phyloP scores from a whole-genome alignment of 768 basidiomycete species.

The Lyophyllum atratum region DNA sequence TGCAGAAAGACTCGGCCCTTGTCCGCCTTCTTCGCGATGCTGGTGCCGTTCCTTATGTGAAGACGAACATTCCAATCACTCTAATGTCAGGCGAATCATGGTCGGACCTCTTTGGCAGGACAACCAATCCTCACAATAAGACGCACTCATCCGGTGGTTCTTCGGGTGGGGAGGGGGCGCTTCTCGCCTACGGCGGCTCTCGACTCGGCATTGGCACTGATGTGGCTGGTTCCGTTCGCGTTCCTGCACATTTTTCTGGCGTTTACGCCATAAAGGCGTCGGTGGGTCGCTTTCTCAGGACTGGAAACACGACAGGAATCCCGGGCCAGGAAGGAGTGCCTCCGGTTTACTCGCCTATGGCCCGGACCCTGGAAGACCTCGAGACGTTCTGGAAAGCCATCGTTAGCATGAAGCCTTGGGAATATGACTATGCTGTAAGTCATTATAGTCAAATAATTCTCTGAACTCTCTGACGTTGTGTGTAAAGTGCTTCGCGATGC shows the following conservation, averaged over 20 bases:
- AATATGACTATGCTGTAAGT: conserved; percentile 56
- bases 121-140: conserved; percentile 61
- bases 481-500: conserved; percentile 39
- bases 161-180: conserved; percentile 66
- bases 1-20: conserved; percentile 47
- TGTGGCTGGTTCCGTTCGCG: conserved; percentile 68
- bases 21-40: conserved; percentile 57
- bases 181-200: conserved; percentile 61
- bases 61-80: conserved; percentile 65
- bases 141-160: conserved; percentile 65
- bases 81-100: conserved; percentile 59
- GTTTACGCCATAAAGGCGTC: conserved; percentile 59
- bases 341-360: conserved; percentile 60
- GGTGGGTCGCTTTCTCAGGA: conserved; percentile 46
- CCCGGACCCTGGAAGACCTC: conserved; percentile 59
- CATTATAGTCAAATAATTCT: conserved; percentile 1
- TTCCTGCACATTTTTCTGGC: conserved; percentile 67
- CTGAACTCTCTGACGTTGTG: conserved; percentile 8
- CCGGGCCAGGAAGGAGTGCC: conserved; percentile 64
- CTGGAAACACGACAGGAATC: conserved; percentile 44
- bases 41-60: conserved; percentile 67
- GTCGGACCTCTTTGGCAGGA: conserved; percentile 60
- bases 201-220: conserved; percentile 69
- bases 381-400: conserved; percentile 65
- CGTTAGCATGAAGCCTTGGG: conserved; percentile 63